Evolutionary conservation across 2,329 filamentous ascomycete species (phyloP), one percentile per base, ranked within the genome.

Genomic region (Epichloe bromicola): DNA sequence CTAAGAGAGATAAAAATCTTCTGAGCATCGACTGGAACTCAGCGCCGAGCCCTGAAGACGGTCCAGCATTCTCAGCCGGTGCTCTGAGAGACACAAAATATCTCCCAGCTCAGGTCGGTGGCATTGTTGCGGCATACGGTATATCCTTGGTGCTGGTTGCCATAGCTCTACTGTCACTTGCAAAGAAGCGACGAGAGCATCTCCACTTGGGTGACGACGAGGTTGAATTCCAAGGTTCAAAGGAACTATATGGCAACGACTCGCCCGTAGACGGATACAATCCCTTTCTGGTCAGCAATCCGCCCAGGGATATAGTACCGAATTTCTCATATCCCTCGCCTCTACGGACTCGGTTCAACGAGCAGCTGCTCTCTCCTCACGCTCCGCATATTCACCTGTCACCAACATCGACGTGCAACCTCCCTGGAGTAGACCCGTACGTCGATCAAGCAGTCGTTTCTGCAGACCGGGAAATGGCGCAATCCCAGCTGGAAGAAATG

Each of bases 401-500:
- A 15, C 70, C 73, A 4, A 65, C 65, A 19, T 74, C 72, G n/a
- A 71, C 72, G 4, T 62, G 70, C 53, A 61, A 70, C 52, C 62
- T 74, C 46, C 71, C 78, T 58, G 80, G 80, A 49, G 79, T 83
- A 53, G 80, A 87, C 53, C 76, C 76, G 15, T 82, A 80, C 20
- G 86, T 96, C 53, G 88, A 96, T 65, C 82, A 85, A 53, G 76
- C 76, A 53, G 78, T 95, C 15, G 77, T 96, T 23, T 79, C 84
- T 53, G 77, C 79, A 54, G 87, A 95, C 67, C 80, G 78, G 63
- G 75, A 78, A 61, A 83, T 84, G 71, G 82, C 87, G 56, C 83
- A 93, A 66, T 75, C 83, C 57, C 86, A 95, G 65, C 82, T 96
- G 67, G 89, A 95, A 66, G 82, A 87, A 60, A 82, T 97, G 65